These are phyloP conservation scores for Zygosaccharomyces kombuchaensis DNA, from an alignment of 805 yeast genomes.

Conservation along the genomic window DNA sequence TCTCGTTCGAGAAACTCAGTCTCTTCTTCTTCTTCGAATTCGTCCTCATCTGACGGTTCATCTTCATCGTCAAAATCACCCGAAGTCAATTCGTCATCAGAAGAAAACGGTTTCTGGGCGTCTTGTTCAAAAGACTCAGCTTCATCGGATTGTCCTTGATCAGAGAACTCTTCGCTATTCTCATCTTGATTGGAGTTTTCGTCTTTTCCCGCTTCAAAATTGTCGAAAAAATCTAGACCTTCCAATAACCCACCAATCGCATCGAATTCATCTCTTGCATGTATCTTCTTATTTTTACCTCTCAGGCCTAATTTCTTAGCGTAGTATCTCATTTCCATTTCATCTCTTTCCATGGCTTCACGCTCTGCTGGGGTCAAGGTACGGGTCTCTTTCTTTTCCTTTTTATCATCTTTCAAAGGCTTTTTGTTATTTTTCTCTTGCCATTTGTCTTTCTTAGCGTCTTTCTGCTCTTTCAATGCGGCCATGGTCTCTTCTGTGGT, in stretches of 20 bases:
- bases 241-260: slow-evolving; percentile 78
- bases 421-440: slow-evolving; percentile 21
- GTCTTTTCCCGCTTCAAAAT: slow-evolving; percentile 33
- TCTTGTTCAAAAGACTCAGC: slow-evolving; percentile 32
- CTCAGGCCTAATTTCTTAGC: slow-evolving; percentile 76
- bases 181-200: slow-evolving; percentile 24
- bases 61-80: slow-evolving; percentile 43
- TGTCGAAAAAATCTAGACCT: slow-evolving; percentile 47
- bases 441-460: slow-evolving; percentile 22
- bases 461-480: slow-evolving; percentile 31
- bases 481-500: slow-evolving; percentile 37
- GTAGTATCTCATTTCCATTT: slow-evolving; percentile 74
- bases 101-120: slow-evolving; percentile 35
- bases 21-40: slow-evolving; percentile 26
- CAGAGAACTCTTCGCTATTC: slow-evolving; percentile 20
- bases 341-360: slow-evolving; percentile 54
- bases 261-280: slow-evolving; percentile 58
- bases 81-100: slow-evolving; percentile 41
- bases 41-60: slow-evolving; percentile 33
- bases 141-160: slow-evolving; percentile 28
- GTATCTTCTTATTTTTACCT: slow-evolving; percentile 47
- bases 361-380: slow-evolving; percentile 43
- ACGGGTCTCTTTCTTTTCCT: slow-evolving; percentile 13
- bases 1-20: slow-evolving; percentile 16
- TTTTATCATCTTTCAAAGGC: slow-evolving; percentile 9